Base-by-base conservation (phyloP, 139 green algal genomes). In the Zygnema cylindricum region DNA sequence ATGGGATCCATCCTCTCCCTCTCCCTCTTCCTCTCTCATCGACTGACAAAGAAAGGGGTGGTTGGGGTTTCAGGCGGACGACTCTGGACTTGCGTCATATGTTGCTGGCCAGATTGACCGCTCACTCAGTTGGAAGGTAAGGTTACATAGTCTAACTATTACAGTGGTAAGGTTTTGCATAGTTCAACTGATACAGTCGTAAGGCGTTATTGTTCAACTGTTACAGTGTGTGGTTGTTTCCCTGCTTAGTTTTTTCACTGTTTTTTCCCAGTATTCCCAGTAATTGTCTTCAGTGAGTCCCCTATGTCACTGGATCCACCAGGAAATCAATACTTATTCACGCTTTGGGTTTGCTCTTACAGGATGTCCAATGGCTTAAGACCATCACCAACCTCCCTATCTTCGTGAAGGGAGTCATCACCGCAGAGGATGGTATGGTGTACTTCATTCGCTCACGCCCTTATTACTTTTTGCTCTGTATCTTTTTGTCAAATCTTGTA, bases 401-500 rank as follows among this genome's bases (percentile, higher is more conserved):
- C 73, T 41, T 92, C 0, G 89, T 92, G 35, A 92, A 92, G 89
- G 89, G 89, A 30, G 89, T 92, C 35, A 82, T 92, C n/a, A 93
- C 89, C 21, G 88, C 69, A 30, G 89, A 93, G 35, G 89, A 92
- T 92, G 81, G 81, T 90, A 79, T 73, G 57, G 57, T 30, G 57
- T 73, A 30, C 30, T 73, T 73, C 57, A 25, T 73, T 73, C 30
- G 57, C 30, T 73, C 30, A 35, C 30, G 25, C 30, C 57, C 30
- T 73, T 30, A n/a, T n/a, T n/a, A n/a, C n/a, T n/a, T n/a, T n/a
- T n/a, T n/a, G n/a, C n/a, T n/a, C n/a, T n/a, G n/a, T 25, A 35
- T 73, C 30, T 73, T 73, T 25, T 73, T 73, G 25, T 30, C 30
- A n/a, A n/a, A n/a, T n/a, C n/a, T n/a, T n/a, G n/a, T n/a, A n/a